Evolutionary conservation across 1,284 basidiomycete genomes (phyloP).

Genomic region (Somion occarium): DNA sequence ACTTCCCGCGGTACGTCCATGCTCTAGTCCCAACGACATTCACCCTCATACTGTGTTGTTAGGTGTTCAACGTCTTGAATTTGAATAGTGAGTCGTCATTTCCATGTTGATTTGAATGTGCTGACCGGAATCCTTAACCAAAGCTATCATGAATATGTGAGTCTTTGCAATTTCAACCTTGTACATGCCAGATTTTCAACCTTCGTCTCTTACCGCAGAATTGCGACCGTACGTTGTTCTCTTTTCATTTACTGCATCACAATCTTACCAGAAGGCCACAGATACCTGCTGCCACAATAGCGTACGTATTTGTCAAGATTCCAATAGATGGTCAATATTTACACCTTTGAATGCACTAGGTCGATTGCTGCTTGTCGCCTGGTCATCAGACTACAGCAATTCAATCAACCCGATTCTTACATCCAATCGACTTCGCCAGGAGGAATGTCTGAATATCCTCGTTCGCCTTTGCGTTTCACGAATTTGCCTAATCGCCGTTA

Average conservation of each 20-base stretch:
- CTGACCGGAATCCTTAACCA: constrained; percentile 1
- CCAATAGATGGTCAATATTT: constrained; percentile 3
- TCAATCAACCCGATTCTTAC: constrained; percentile 45
- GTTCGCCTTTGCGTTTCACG: constrained; percentile 7
- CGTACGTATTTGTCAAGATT: constrained; percentile 34
- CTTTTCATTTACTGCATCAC: constrained; percentile 13
- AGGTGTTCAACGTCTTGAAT: constrained; percentile 52
- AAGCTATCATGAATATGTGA: constrained; percentile 66
- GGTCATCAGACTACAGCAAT: constrained; percentile 58
- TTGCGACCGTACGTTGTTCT: constrained; percentile 24
- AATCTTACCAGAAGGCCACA: constrained; percentile 30
- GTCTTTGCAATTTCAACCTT: constrained; percentile 19
- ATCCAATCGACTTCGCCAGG: constrained; percentile 41
- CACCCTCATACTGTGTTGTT: constrained; percentile 4
- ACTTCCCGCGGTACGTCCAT: constrained; percentile 53
- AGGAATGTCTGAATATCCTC: constrained; percentile 15
- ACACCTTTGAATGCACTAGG: constrained; percentile 25
- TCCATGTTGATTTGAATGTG: background rate
- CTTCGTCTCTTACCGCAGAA: constrained; percentile 14
- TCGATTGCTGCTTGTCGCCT: constrained; percentile 62
- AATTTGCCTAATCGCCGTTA: background rate
- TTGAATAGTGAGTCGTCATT: constrained; percentile 52
- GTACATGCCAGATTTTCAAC: background rate
- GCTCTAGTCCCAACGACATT: constrained; percentile 1
- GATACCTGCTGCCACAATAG: constrained; percentile 62